Percentiles rank a stretch among this genome's conserved stretches.
Evolutionary conservation across 768 basidiomycete genomes (phyloP).

Genomic region (Amanita rubescens): DNA sequence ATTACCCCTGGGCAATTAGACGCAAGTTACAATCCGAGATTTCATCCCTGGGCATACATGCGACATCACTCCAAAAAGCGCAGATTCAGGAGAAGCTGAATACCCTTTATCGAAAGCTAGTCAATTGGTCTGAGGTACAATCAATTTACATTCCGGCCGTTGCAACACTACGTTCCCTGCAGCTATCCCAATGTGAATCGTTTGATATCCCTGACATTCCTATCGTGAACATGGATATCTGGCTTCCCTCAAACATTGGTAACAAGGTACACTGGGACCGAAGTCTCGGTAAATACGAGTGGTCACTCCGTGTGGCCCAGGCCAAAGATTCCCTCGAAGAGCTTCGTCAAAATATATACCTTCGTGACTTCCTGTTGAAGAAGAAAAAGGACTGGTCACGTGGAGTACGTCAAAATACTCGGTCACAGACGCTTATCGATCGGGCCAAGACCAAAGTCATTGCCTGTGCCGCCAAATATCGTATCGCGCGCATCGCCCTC

Average conservation of each 20-base stretch:
- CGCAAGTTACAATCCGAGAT: neutral
- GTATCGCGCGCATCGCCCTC: neutral
- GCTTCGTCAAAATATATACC: neutral
- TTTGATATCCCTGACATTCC: neutral
- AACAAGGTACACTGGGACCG: neutral
- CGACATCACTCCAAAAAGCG: neutral
- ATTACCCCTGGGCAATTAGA: neutral
- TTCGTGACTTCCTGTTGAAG: neutral
- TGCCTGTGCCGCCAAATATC: neutral
- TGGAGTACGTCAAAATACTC: neutral
- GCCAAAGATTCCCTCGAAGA: neutral
- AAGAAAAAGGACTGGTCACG: neutral
- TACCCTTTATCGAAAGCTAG: neutral
- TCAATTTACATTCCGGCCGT: neutral
- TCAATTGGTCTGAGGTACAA: slow-evolving; percentile 2
- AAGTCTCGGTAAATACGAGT: neutral
- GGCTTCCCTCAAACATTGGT: neutral
- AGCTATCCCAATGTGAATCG: neutral
- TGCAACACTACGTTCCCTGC: neutral
- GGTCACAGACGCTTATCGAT: neutral
- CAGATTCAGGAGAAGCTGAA: neutral
- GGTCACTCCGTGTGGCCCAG: slow-evolving; percentile 1
- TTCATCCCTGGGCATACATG: neutral
- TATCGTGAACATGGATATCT: neutral
- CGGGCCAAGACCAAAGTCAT: neutral